Conservation (phyloP, 805 yeast species). For the Candida stauntonica region DNA sequence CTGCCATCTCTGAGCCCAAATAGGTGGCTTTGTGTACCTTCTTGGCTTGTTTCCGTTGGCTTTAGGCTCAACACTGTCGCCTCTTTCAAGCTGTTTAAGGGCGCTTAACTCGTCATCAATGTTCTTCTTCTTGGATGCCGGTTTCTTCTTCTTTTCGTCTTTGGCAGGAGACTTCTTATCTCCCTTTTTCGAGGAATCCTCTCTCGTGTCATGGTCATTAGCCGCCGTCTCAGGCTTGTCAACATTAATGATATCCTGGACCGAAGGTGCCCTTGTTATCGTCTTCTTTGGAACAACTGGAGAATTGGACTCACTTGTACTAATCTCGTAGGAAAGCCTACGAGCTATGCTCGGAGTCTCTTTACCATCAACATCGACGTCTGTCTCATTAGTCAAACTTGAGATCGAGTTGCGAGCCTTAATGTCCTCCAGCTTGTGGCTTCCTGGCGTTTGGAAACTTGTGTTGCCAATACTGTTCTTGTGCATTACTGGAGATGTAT, state of each 20-base stretch:
- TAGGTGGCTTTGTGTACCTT: slow-evolving; percentile 61
- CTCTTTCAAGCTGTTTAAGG: slow-evolving; percentile 23
- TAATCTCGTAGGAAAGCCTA: slow-evolving; percentile 24
- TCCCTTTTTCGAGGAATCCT: slow-evolving; percentile 1
- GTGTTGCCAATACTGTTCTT: slow-evolving; percentile 1
- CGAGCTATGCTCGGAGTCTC: slow-evolving; percentile 34
- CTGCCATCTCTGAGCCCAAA: slow-evolving; percentile 79
- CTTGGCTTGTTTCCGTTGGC: slow-evolving; percentile 43
- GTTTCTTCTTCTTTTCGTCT: slow-evolving; percentile 1
- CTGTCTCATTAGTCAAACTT: slow-evolving; percentile 40
- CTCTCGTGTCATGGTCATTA: not conserved
- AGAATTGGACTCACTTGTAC: slow-evolving; percentile 22
- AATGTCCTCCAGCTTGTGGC: slow-evolving; percentile 13
- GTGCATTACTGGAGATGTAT: slow-evolving; percentile 14
- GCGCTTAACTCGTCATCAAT: slow-evolving; percentile 9
- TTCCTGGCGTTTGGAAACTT: not conserved
- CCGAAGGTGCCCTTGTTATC: slow-evolving; percentile 14
- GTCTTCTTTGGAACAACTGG: slow-evolving; percentile 24
- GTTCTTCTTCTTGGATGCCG: not conserved
- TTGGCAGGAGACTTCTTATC: slow-evolving; percentile 1
- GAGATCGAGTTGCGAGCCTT: slow-evolving; percentile 23
- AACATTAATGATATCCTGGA: slow-evolving; percentile 17
- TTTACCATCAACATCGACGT: slow-evolving; percentile 39
- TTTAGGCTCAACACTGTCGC: not conserved
- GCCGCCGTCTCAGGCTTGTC: slow-evolving; percentile 6